Base-by-base conservation (phyloP, 1,139 yeast species). In the Debaryomyces coudertii region DNA sequence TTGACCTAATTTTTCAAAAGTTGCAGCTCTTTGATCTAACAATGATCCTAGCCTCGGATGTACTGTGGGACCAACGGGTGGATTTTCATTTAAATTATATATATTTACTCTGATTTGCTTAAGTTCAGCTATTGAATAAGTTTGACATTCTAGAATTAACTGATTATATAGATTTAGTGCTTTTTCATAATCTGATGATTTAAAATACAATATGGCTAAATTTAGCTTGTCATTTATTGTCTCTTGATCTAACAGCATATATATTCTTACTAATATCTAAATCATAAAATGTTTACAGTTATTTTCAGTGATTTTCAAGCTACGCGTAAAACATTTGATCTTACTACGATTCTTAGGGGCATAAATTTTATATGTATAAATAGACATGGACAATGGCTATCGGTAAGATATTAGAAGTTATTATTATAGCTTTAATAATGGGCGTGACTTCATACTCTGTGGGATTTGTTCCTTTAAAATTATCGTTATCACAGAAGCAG, bases 11-110 rank as follows among this genome's bases (percentile, higher is more conserved):
- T 80, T 83, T 54, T 82, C 85, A 57, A 68, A 73, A 0, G 84
- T 75, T 0, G 89, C 87, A 1, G 87, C 82, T 23, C 87, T 58
- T 51, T 56, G 87, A 65, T 72, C 84, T 60, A 60, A 66, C 49
- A 72, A 52, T 1, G 60, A 48, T 2, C 66, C 61, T 2, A 66
- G 48, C 43, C 60, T 62, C 1, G 71, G 71, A 45, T 67, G 71
- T 2, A 54, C 45, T 4, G 41, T 28, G 3, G 58, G 56, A 6
- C 76, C 76, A 8, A 64, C 47, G 7, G 64, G 46, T 1, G 78
- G 76, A 2, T 35, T 43, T 28, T 55, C 65, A 9, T 45, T 40
- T 5, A 68, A 51, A 2, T 54, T 50, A 45, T 65, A 60, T 15
- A 46, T 42, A 29, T 50, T 45, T 7, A 35, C 47, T 44, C 73